phyloP scores from a whole-genome alignment of 768 basidiomycete species.

The Tremella mesenterica region DNA sequence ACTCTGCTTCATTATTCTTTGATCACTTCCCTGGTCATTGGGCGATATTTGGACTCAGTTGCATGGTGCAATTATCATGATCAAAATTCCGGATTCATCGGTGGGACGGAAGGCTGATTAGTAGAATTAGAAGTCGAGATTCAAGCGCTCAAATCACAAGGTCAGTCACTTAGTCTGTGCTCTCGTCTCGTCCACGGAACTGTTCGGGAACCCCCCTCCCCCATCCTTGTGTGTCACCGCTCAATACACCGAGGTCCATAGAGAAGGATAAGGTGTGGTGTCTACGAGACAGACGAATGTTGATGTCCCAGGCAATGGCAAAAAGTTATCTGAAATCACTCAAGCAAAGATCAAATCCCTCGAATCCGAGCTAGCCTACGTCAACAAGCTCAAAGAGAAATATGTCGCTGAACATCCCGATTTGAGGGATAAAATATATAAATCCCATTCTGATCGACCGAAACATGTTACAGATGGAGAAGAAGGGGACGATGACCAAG shows the following conservation, averaged over 20 bases:
- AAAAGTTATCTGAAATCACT: slow-evolving; percentile 42
- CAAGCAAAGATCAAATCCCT: slow-evolving; percentile 58
- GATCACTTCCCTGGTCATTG: too few species aligned
- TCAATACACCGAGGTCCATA: neutral
- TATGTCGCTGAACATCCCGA: slow-evolving; percentile 91
- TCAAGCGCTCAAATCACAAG: slow-evolving; percentile 27
- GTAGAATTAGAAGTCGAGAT: slow-evolving; percentile 77
- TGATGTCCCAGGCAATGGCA: neutral
- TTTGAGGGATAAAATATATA: slow-evolving; percentile 72
- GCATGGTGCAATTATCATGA: neutral
- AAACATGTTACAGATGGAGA: slow-evolving; percentile 45
- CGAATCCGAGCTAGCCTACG: slow-evolving; percentile 66
- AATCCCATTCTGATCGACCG: slow-evolving; percentile 47
- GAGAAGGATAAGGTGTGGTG: too few species aligned
- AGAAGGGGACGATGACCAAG: slow-evolving; percentile 53
- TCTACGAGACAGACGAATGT: too few species aligned
- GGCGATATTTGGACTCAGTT: too few species aligned
- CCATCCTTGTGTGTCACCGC: neutral
- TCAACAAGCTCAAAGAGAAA: slow-evolving; percentile 79
- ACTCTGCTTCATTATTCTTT: too few species aligned
- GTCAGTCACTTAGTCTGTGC: too few species aligned
- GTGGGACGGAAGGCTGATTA: neutral
- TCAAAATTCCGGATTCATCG: neutral
- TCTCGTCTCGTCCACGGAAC: too few species aligned
- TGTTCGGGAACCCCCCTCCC: too few species aligned